Conservation (phyloP, 176 grass and related monocot genomes). For the Melocanna baccifera region DNA sequence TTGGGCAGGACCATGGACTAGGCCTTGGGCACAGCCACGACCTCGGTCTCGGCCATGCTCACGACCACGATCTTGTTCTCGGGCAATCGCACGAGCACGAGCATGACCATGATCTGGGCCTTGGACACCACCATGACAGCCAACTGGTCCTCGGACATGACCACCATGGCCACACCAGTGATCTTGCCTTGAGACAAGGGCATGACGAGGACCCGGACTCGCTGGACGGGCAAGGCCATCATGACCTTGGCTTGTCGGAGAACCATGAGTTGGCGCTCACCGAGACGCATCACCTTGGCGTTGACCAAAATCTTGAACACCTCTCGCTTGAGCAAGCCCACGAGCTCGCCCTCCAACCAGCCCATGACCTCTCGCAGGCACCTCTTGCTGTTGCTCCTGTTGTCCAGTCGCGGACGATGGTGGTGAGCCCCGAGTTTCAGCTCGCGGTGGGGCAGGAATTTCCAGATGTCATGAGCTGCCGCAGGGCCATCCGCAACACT, state of each 20-base stretch:
- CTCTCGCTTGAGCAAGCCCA: slow-evolving; percentile 75
- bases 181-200: slow-evolving; percentile 65
- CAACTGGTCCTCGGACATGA: slow-evolving; percentile 62
- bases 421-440: slow-evolving; percentile 64
- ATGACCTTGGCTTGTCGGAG: slow-evolving; percentile 61
- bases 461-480: slow-evolving; percentile 83
- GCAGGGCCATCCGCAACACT: slow-evolving; percentile 79
- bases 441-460: slow-evolving; percentile 82
- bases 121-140: slow-evolving; percentile 56
- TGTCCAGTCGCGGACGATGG: slow-evolving; percentile 62
- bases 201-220: slow-evolving; percentile 51
- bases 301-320: slow-evolving; percentile 60
- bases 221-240: slow-evolving; percentile 50
- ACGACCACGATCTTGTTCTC: slow-evolving; percentile 56
- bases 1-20: slow-evolving; percentile 47
- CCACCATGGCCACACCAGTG: slow-evolving; percentile 52
- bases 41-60: slow-evolving; percentile 52
- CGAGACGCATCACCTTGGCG: slow-evolving; percentile 62
- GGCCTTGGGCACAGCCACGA: slow-evolving; percentile 48
- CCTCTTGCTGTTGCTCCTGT: slow-evolving; percentile 61
- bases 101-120: slow-evolving; percentile 52
- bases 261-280: slow-evolving; percentile 70
- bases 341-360: slow-evolving; percentile 61
- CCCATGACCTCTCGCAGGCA: slow-evolving; percentile 51
- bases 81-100: slow-evolving; percentile 51